Conservation (phyloP, 1,284 basidiomycete genomes). For the Rugiboletus extremiorientalis region DNA sequence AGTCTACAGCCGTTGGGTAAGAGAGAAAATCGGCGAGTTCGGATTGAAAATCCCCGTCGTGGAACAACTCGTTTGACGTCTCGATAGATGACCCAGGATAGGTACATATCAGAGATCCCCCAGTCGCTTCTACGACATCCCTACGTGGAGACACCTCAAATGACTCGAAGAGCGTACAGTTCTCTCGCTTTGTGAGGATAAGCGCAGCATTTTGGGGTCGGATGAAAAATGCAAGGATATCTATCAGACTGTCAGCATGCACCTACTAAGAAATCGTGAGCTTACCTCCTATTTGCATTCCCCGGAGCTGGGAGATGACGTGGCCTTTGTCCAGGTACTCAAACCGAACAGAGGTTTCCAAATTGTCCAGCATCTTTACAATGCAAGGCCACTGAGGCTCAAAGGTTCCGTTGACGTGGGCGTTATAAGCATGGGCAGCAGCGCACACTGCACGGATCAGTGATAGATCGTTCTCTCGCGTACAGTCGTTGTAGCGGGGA, state of each 20-base stretch:
- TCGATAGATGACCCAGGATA: slow-evolving; percentile 37
- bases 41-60: slow-evolving; percentile 17
- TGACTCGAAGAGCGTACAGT: slow-evolving; percentile 32
- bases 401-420: not conserved
- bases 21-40: too few relatives aligned
- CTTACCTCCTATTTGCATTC: slow-evolving; percentile 21
- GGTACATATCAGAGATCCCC: slow-evolving; percentile 23
- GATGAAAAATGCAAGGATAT: slow-evolving; percentile 29
- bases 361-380: slow-evolving; percentile 21
- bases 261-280: not conserved
- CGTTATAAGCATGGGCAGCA: not conserved
- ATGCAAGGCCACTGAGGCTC: slow-evolving; percentile 13
- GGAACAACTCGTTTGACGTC: slow-evolving; percentile 18
- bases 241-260: slow-evolving; percentile 11
- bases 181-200: slow-evolving; percentile 28
- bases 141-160: slow-evolving; percentile 34
- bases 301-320: slow-evolving; percentile 10
- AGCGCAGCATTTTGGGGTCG: slow-evolving; percentile 39
- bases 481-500: not conserved
- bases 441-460: too few relatives aligned
- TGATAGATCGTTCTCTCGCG: too few relatives aligned
- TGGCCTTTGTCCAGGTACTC: slow-evolving; percentile 2
- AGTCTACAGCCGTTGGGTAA: slow-evolving; percentile 18
- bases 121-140: slow-evolving; percentile 24
- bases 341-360: slow-evolving; percentile 7